Percentiles rank a stretch among this genome's conserved stretches.
Conservation (phyloP, 1,284 basidiomycete genomes). For the Neonothopanus nambi region DNA sequence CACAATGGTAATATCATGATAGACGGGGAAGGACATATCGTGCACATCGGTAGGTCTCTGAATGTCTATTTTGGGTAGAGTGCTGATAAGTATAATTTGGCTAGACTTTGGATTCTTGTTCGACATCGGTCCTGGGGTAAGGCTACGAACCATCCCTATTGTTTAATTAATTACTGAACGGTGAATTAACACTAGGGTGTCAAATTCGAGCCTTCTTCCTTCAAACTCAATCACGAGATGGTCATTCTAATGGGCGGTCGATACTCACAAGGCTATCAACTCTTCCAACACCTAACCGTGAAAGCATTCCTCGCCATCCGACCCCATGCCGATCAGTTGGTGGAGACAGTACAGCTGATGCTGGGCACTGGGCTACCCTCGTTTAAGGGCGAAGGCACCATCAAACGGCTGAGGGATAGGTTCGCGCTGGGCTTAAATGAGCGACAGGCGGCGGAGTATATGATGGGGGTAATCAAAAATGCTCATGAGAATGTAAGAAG, state of each 20-base stretch:
- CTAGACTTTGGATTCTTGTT: conserved; percentile 97
- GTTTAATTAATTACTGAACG: too few species aligned
- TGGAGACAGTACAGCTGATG: conserved; percentile 91
- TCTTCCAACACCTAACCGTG: conserved; percentile 92
- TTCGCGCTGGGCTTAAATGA: conserved; percentile 87
- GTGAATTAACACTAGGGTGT: conserved; percentile 62
- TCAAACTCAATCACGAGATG: conserved; percentile 99
- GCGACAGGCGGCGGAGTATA: conserved; percentile 90
- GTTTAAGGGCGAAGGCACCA: conserved; percentile 95
- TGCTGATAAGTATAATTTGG: conserved; percentile 12
- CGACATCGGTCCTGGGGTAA: conserved; percentile 88
- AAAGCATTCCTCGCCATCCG: conserved; percentile 96
- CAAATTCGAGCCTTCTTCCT: conserved; percentile 96
- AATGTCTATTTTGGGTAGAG: background rate
- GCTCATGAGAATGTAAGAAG: conserved; percentile 94
- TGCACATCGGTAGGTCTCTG: conserved; percentile 78
- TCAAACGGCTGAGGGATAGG: conserved; percentile 83
- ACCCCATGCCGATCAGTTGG: conserved; percentile 87
- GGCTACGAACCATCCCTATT: conserved; percentile 24
- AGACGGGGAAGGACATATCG: conserved; percentile 93
- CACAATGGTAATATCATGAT: conserved; percentile 99
- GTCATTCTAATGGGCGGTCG: conserved; percentile 96
- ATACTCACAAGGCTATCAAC: conserved; percentile 88
- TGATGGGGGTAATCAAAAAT: conserved; percentile 87
- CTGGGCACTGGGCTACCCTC: conserved; percentile 92